Conservation (phyloP, 2,329 filamentous ascomycete genomes). For the Teratosphaeria pseudoeucalypti region DNA sequence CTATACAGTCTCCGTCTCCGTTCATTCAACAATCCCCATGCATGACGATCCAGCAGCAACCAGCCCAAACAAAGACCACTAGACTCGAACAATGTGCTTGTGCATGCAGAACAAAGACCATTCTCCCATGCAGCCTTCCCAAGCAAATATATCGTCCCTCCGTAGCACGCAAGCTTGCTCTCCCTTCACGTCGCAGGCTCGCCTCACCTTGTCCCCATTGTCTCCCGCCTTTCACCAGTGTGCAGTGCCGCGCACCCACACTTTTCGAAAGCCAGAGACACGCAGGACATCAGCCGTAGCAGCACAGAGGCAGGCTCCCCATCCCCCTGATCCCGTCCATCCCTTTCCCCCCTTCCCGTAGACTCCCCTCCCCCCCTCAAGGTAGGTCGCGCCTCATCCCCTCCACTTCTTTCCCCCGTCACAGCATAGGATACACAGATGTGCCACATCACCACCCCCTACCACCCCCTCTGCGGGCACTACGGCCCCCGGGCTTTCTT, state of each 20-base stretch:
- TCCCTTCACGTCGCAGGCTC: neutral
- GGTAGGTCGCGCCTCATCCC: neutral
- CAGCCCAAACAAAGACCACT: neutral
- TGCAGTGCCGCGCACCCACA: neutral
- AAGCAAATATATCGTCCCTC: neutral
- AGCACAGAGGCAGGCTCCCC: neutral
- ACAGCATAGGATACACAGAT: neutral
- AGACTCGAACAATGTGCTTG: neutral
- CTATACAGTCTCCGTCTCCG: neutral
- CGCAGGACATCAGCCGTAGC: neutral
- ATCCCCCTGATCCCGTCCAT: neutral
- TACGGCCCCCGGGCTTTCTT: conserved; percentile 6
- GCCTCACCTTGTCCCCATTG: neutral
- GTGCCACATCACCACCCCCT: conserved; percentile 6
- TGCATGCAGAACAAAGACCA: neutral
- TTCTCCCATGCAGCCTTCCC: neutral
- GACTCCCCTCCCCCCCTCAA: neutral
- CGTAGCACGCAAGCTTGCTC: neutral
- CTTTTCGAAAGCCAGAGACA: neutral
- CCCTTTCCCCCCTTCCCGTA: neutral
- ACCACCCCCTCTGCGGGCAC: conserved; percentile 7
- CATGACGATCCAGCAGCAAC: neutral
- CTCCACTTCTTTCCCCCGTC: neutral
- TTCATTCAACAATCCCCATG: neutral
- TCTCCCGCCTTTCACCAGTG: neutral